Evolutionary conservation across 345 rosid genomes (phyloP), one percentile per base, ranked within the genome.

Genomic region (Pistacia vera): DNA sequence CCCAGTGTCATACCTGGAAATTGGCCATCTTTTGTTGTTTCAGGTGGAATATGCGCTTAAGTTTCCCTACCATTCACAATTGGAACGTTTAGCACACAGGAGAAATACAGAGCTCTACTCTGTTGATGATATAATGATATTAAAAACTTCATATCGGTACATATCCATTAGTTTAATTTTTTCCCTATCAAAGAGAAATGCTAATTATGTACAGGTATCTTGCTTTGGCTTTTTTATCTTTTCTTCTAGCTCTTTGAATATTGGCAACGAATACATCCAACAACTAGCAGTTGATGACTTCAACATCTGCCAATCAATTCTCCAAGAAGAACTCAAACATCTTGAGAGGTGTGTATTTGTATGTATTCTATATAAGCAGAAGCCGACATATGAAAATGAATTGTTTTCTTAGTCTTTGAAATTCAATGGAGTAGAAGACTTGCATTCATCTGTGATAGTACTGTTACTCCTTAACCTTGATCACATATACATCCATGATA

Each of bases 241-340:
- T 22, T 68, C 11, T 89, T 60, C 77, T 84, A 93, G 98, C 51
- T 87, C 78, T 22, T 63, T 55, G 13, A 84, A 79, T 77, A 30
- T 79, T 22, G 77, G 82, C 55, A 84, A 82, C 77, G 74, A 85
- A 54, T 90, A 84, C 79, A 81, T 89, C 81, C 81, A 88, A 76
- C 88, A 85, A 72, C 56, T 95, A 83, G 95, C 97, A 4, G 88
- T 79, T 67, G 92, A 84, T 33, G 91, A 91, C 83, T 93, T 90
- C 89, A 93, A 89, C 80, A 77, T 63, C 69, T 87, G 92, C 77
- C 98, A 90, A 80, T 85, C 87, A 6, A 73, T 89, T 33, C 90
- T 88, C 59, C 81, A 69, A 35, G 74, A 87, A 82, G 98, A 93
- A 74, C 90, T 88, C 76, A 66, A 95, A 75, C 74, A 77, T 71